These are phyloP conservation scores for Verticillium isaacii DNA, from an alignment of 2,329 filamentous ascomycete genomes.

Conservation along the genomic window DNA sequence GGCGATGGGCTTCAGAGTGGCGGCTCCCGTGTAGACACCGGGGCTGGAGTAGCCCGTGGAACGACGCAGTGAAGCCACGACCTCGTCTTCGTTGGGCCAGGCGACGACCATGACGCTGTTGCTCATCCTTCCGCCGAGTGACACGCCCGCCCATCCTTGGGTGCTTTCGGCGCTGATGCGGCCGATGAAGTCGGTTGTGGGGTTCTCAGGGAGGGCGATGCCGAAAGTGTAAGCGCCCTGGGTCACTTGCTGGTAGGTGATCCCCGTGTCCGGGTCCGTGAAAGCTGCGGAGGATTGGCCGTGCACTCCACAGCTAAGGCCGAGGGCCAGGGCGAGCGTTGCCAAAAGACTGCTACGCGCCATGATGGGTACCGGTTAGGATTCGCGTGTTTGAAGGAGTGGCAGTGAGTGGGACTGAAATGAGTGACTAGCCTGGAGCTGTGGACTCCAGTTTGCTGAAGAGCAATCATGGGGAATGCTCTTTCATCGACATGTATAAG, in stretches of 20 bases:
- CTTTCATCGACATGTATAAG: neutral
- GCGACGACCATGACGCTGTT: constrained; percentile 41
- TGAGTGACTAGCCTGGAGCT: neutral
- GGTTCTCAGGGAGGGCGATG: constrained; percentile 43
- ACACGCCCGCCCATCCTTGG: constrained; percentile 39
- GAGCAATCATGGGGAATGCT: neutral
- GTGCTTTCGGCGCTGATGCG: constrained; percentile 44
- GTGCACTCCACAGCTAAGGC: constrained; percentile 15
- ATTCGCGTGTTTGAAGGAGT: neutral
- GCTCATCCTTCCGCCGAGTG: constrained; percentile 41
- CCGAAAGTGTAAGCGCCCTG: constrained; percentile 37
- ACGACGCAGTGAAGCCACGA: constrained; percentile 25
- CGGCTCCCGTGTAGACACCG: constrained; percentile 35
- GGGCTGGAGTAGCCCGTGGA: constrained; percentile 40
- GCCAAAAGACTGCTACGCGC: neutral
- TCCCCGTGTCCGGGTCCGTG: constrained; percentile 38
- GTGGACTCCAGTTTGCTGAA: neutral
- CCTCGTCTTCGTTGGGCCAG: constrained; percentile 40
- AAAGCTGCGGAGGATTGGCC: constrained; percentile 24
- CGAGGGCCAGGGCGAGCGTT: constrained; percentile 7
- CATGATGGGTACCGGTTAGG: neutral
- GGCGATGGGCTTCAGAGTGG: constrained; percentile 37
- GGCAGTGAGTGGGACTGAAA: neutral
- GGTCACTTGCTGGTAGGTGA: constrained; percentile 17
- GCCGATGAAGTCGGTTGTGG: constrained; percentile 47